A percentile compares a stretch with the other conserved stretches of the same genome.
Conservation (phyloP, 495 filamentous ascomycete genomes). For the Xylaria acuta region DNA sequence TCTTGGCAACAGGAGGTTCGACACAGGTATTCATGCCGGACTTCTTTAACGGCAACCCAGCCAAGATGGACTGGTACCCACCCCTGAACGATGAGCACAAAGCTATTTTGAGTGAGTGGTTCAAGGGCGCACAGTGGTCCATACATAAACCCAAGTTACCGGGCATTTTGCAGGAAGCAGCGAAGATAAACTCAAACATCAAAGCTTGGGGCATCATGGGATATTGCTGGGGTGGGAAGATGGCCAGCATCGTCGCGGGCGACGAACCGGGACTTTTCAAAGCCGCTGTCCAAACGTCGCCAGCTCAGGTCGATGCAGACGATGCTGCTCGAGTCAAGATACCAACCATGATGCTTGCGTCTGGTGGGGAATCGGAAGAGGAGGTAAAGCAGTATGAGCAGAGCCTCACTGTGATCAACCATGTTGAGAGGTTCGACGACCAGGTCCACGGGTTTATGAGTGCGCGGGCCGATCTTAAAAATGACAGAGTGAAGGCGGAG, state of each 20-base stretch:
- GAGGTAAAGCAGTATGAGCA: slow-evolving; percentile 64
- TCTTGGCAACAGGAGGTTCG: slow-evolving; percentile 54
- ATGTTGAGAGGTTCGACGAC: slow-evolving; percentile 65
- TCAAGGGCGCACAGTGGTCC: slow-evolving; percentile 22
- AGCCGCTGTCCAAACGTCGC: slow-evolving; percentile 31
- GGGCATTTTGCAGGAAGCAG: slow-evolving; percentile 26
- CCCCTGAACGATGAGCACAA: slow-evolving; percentile 30
- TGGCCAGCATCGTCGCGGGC: slow-evolving; percentile 30
- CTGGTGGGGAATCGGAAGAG: slow-evolving; percentile 54
- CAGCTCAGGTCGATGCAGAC: slow-evolving; percentile 26
- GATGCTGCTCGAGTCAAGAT: slow-evolving; percentile 56
- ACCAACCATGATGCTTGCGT: slow-evolving; percentile 58
- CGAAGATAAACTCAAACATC: slow-evolving; percentile 30
- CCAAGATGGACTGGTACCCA: slow-evolving; percentile 34
- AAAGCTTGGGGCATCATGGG: slow-evolving; percentile 35
- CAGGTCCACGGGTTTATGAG: slow-evolving; percentile 77
- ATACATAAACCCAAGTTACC: slow-evolving; percentile 27
- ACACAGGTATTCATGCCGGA: slow-evolving; percentile 62
- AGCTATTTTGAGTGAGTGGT: slow-evolving; percentile 26
- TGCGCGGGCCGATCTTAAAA: slow-evolving; percentile 60
- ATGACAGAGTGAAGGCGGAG: slow-evolving; percentile 61
- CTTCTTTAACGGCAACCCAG: slow-evolving; percentile 59
- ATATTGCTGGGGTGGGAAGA: slow-evolving; percentile 41
- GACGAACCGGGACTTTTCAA: slow-evolving; percentile 26
- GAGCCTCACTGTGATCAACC: slow-evolving; percentile 59